phyloP scores from a whole-genome alignment of 176 grass and related monocot species.

The Zizania latifolia region DNA sequence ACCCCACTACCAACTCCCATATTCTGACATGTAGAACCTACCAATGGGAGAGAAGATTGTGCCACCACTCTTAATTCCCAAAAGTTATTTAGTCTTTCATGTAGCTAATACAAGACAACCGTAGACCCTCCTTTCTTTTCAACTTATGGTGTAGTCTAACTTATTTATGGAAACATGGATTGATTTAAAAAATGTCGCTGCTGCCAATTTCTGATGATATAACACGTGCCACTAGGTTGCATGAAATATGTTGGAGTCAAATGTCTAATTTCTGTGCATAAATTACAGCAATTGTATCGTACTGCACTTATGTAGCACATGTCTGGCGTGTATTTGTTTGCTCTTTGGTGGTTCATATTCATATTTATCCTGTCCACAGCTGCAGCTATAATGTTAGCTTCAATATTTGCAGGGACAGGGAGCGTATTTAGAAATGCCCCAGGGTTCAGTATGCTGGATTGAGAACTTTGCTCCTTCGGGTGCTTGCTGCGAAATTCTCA shows the following conservation, averaged over 20 bases:
- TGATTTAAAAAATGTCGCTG: no score
- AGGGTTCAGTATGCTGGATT: slow-evolving; percentile 12
- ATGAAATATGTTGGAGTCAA: neutral
- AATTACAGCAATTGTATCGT: neutral
- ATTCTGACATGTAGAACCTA: neutral
- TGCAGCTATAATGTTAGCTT: neutral
- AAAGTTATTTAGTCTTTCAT: neutral
- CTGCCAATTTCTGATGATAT: neutral
- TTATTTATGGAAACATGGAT: neutral
- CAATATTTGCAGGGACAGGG: slow-evolving; percentile 21
- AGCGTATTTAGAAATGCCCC: neutral
- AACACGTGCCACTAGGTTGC: neutral
- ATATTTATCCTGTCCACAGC: neutral
- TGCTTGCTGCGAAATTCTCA: slow-evolving; percentile 7
- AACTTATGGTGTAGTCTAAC: neutral
- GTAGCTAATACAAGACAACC: neutral
- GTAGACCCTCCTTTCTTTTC: no score
- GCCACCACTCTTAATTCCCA: neutral
- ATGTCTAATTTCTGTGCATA: neutral
- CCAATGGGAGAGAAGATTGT: neutral
- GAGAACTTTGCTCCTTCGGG: neutral
- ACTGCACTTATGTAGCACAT: neutral
- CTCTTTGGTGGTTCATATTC: neutral
- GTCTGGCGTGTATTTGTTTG: neutral
- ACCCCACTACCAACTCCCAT: no score